A percentile compares a stretch with the other conserved stretches of the same genome.
These are phyloP conservation scores for Strigomonas galati DNA, from an alignment of 208 protist genomes.

Conservation along the genomic window DNA sequence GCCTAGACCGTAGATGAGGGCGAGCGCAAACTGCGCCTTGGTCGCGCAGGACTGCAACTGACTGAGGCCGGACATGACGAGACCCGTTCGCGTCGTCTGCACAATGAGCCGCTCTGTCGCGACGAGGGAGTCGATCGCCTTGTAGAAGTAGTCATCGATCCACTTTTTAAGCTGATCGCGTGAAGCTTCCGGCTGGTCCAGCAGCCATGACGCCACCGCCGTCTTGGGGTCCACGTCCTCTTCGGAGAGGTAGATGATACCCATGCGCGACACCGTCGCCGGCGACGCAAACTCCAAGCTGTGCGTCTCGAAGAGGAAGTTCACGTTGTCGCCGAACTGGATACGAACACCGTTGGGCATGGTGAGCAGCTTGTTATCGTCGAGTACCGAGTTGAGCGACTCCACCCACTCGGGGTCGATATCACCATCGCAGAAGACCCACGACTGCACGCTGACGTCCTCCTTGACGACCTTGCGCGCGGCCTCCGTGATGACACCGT, in stretches of 20 bases:
- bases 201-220: conserved; percentile 92
- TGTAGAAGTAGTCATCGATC: conserved; percentile 94
- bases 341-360: conserved; percentile 98
- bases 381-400: conserved; percentile 99
- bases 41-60: conserved; percentile 81
- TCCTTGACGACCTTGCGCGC: conserved; percentile 94
- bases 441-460: conserved; percentile 84
- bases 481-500: conserved; percentile 97
- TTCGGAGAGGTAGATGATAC: conserved; percentile 97
- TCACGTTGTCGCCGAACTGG: conserved; percentile 98
- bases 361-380: conserved; percentile 97
- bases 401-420: conserved; percentile 99
- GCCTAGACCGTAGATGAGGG: conserved; percentile 93
- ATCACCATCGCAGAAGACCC: conserved; percentile 98
- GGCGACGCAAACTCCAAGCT: conserved; percentile 96
- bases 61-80: conserved; percentile 93
- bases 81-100: conserved; percentile 89
- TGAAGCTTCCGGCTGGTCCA: conserved; percentile 72
- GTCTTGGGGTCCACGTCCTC: conserved; percentile 93
- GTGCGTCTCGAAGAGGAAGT: conserved; percentile 99
- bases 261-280: conserved; percentile 97
- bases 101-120: conserved; percentile 75
- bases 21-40: conserved; percentile 90
- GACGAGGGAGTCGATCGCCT: conserved; percentile 86
- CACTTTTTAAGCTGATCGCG: conserved; percentile 65